Evolutionary conservation across 2,329 filamentous ascomycete genomes (phyloP), one percentile per base, ranked within the genome.

Genomic region (Helminthosporium solani): DNA sequence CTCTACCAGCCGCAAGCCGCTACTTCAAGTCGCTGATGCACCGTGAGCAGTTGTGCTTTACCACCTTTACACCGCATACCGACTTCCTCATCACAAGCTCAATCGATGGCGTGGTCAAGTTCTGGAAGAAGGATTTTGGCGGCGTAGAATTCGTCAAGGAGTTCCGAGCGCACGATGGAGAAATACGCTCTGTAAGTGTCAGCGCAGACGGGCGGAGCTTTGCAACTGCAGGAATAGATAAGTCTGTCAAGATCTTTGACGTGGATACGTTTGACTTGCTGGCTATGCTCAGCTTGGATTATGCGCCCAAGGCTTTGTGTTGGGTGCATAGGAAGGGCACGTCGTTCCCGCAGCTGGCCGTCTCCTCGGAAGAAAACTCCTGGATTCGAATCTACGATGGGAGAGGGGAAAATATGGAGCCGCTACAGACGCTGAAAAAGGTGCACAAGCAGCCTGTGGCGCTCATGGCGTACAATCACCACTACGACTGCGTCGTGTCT

Each of bases 11-110:
- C 40, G 88, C 89, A 16, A 64, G 79, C 30, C 86, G 89, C 36
- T 99, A 99, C 73, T 95, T 88, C 47, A 95, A 91, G 66, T 97
- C 94, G 36, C 78, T 99, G 63, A 99, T 99, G 95, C 94, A 99
- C 79, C 91, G 92, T 74, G 94, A 99, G 58, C 90, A 96, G 73
- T 74, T 99, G 40, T 82, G 87, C 46, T 97, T 91, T 63, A 82
- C 89, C 53, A 95, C 86, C 11, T 85, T 96, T 68, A 96, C 95
- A 1, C 91, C 91, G 1, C 76, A 86, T 49, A 96, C 92, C 49
- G 94, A 97, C 58, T 99, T 99, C 66, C 78, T 99, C 30, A 94
- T 99, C 52, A 99, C 94, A 1, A 89, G 88, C 50, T 97, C 94
- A 0, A 75, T 88, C 34, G 94, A 99, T 66, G 95, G 95, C n/a